Percentiles rank a stretch among this genome's conserved stretches.
Conservation (phyloP, 2,329 filamentous ascomycete genomes). For the Alternaria triticimaculans region DNA sequence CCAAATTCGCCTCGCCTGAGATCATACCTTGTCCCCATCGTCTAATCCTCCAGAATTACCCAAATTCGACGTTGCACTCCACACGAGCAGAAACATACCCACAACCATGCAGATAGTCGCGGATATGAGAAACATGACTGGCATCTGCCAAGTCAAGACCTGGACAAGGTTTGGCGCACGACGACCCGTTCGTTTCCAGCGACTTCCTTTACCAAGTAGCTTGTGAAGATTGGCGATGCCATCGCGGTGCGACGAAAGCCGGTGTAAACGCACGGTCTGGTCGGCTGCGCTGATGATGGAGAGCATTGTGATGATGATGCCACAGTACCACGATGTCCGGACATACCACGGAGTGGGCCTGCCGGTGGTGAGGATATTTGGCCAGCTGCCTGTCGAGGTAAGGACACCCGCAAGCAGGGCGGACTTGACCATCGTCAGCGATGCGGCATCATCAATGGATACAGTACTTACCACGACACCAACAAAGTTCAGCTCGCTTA, state of each 20-base stretch:
- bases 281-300: constrained; percentile 55
- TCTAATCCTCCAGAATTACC: constrained; percentile 33
- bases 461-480: constrained; percentile 46
- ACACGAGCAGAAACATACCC: constrained; percentile 48
- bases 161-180: constrained; percentile 33
- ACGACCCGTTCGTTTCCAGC: constrained; percentile 22
- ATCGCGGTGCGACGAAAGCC: constrained; percentile 51
- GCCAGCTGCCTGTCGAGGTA: constrained; percentile 54
- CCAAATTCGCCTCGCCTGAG: not conserved
- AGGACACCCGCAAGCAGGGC: constrained; percentile 48
- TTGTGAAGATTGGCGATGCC: constrained; percentile 44
- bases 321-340: constrained; percentile 51
- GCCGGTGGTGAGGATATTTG: constrained; percentile 48
- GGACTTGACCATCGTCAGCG: constrained; percentile 23
- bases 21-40: constrained; percentile 1
- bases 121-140: constrained; percentile 43
- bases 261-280: constrained; percentile 52
- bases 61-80: constrained; percentile 38
- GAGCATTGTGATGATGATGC: constrained; percentile 58
- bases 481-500: constrained; percentile 51
- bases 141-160: constrained; percentile 48
- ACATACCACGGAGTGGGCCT: constrained; percentile 49
- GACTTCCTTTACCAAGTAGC: constrained; percentile 35
- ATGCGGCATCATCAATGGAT: not conserved
- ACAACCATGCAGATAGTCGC: constrained; percentile 45